Evolutionary conservation across 2,329 filamentous ascomycete species (phyloP), one percentile per base, ranked within the genome.

Genomic region (Colletotrichum endophyticum): DNA sequence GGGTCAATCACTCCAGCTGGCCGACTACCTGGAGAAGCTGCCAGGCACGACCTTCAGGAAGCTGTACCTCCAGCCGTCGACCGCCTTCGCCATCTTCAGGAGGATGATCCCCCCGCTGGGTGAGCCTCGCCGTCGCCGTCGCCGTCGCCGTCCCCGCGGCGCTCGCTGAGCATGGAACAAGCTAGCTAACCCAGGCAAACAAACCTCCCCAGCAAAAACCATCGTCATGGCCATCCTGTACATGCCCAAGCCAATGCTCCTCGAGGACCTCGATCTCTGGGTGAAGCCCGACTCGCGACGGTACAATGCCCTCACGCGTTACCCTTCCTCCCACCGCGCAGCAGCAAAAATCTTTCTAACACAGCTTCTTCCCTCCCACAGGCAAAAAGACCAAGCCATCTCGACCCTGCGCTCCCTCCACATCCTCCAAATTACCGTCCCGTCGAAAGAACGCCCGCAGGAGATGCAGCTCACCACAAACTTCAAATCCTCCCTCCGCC

Each of bases 181-280:
- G 32, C 44, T 53, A 39, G 74, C 64, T 57, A 66, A 76, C 71
- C 49, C 63, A 22, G 32, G 32, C 28, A 53, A 22, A n/a, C 53
- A 61, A 25, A 57, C 25, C 8, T 32, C 36, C n/a, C 34, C 81
- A 95, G 96, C 97, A 80, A 99, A 99, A 89, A 95, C 93, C 19
- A 94, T 99, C 82, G 96, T 99, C 77, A 98, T 98, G 94, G 95
- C 95, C 53, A 92, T 99, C 81, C 92, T 99, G 6, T 99, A 98
- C 87, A 94, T 98, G 88, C 95, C 95, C 56, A 89, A 91, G 13
- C 95, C 97, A 1, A 91, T 99, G 78, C 91, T 92, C 3, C 90
- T 95, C n/a, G 88, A 92, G 78, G 94, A 98, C 81, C 91, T 99
- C 76, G 96, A 99, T 80, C 87, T 91, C 57, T 98, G 96, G 95